Percentiles rank a stretch among this genome's conserved stretches.
Conservation (phyloP, 345 rosid genomes). For the Mallotus nudiflorus region DNA sequence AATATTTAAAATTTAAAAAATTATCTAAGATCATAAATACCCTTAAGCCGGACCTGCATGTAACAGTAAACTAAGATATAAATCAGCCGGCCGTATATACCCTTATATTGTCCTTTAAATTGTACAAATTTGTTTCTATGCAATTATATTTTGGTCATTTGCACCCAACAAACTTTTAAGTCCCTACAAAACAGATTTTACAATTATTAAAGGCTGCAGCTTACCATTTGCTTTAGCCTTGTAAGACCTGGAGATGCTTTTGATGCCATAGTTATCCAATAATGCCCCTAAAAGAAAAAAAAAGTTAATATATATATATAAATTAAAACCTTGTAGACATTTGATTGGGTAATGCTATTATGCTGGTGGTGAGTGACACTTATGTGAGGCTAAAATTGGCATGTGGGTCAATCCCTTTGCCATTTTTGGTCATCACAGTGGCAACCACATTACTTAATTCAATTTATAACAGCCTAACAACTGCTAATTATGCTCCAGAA, state of each 20-base stretch:
- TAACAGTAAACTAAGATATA: background rate
- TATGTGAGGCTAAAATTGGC: constrained; percentile 19
- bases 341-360: constrained; percentile 25
- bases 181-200: background rate
- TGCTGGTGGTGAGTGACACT: constrained; percentile 20
- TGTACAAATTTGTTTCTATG: background rate
- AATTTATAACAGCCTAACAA: background rate
- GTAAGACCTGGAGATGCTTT: background rate
- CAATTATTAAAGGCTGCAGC: background rate
- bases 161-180: background rate
- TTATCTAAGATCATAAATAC: too few species aligned
- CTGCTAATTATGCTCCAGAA: background rate
- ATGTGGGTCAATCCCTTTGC: constrained; percentile 12
- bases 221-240: background rate
- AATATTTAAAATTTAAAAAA: too few species aligned
- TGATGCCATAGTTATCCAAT: constrained; percentile 4
- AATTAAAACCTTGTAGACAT: background rate
- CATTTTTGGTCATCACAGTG: constrained; percentile 17
- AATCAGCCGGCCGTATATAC: background rate
- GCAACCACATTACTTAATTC: background rate
- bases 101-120: background rate
- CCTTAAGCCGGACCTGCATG: too few species aligned
- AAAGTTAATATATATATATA: too few species aligned
- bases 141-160: background rate
- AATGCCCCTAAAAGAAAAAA: background rate